Conservation (phyloP, 2,329 filamentous ascomycete genomes). For the Diaporthe aspalathi region DNA sequence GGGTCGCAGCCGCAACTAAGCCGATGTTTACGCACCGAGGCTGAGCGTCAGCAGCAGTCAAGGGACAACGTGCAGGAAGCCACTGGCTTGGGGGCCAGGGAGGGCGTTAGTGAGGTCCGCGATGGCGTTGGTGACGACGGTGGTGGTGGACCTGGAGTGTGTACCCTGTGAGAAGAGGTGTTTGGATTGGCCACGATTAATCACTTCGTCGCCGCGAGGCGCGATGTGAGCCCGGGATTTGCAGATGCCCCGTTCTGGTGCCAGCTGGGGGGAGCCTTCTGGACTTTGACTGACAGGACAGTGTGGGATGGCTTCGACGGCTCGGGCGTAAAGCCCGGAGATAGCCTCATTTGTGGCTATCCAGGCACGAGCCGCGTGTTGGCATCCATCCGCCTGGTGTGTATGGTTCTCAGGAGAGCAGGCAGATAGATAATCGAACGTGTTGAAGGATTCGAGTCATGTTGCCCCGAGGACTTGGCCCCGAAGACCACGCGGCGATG, state of each 20-base stretch:
- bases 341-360: background rate
- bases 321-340: background rate
- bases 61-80: background rate
- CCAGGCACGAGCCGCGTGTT: background rate
- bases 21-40: constrained; percentile 27
- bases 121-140: background rate
- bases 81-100: background rate
- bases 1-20: background rate
- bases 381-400: background rate
- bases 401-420: background rate
- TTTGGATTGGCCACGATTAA: too few relatives aligned
- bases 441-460: constrained; percentile 2
- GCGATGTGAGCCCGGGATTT: too few relatives aligned
- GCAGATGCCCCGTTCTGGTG: background rate
- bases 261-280: constrained; percentile 20
- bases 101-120: background rate
- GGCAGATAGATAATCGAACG: background rate
- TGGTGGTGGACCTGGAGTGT: background rate
- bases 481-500: constrained; percentile 10
- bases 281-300: constrained; percentile 22
- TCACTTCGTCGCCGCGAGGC: too few relatives aligned
- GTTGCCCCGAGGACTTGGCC: background rate
- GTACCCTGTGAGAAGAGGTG: background rate
- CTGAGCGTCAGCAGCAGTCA: constrained; percentile 14
- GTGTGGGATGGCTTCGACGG: background rate